phyloP scores from a whole-genome alignment of 768 basidiomycete species.

The Lactifluus piperatus region DNA sequence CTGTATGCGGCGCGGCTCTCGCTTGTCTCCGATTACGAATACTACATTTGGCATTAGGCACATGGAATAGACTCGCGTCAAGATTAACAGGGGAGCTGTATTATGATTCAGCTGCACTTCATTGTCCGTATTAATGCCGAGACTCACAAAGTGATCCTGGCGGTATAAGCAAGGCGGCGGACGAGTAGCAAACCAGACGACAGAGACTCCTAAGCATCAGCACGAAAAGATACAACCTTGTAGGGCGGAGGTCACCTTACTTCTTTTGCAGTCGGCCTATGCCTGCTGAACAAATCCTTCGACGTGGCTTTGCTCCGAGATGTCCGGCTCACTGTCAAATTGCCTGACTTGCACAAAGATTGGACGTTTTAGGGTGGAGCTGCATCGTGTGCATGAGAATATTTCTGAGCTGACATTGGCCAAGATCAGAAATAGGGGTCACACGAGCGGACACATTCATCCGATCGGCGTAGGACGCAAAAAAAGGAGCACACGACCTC shows the following conservation, averaged over 20 bases:
- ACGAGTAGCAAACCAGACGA: not conserved
- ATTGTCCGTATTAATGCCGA: not conserved
- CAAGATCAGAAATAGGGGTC: conserved; percentile 1
- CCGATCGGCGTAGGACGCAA: not conserved
- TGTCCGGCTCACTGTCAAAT: not conserved
- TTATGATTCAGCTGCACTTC: not conserved
- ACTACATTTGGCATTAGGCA: not conserved
- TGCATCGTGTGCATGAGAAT: not conserved
- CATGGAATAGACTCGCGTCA: not conserved
- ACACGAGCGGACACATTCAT: conserved; percentile 1
- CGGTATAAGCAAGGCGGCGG: not conserved
- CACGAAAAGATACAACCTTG: not conserved
- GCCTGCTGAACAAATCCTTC: not conserved
- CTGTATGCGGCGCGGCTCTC: not conserved
- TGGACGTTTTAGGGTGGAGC: not conserved
- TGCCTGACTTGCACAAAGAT: not conserved
- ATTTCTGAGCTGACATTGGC: not conserved
- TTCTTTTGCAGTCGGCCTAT: not conserved
- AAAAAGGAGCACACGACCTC: conserved; percentile 1
- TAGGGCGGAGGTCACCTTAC: not conserved
- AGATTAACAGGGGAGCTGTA: not conserved
- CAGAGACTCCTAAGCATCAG: not conserved
- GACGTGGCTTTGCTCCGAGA: not conserved
- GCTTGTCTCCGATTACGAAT: not conserved
- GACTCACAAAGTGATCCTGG: not conserved